Evolutionary conservation across 2,329 filamentous ascomycete species (phyloP), one percentile per base, ranked within the genome.

Genomic region (Nemania diffusa): DNA sequence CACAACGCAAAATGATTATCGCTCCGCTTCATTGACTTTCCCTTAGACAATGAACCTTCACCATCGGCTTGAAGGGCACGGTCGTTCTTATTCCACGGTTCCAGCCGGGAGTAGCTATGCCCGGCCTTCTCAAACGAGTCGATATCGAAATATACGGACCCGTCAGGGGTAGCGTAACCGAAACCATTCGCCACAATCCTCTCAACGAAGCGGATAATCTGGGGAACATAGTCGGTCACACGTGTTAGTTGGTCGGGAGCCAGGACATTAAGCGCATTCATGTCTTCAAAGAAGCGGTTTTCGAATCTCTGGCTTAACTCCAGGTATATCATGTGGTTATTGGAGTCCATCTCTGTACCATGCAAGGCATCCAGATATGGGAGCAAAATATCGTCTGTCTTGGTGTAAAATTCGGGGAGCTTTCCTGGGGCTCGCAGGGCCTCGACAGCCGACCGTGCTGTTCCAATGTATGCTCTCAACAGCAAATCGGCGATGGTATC

Each of bases 141-240:
- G 17, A 69, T 69, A 46, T 69, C 66, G 48, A 66, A 65, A 57
- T 69, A 69, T 48, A 69, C 66, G 22, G 66, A 65, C n/a, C 66
- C 66, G 48, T 65, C 63, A 48, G 66, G 27, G 57, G 62, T 68
- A 27, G 61, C 58, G 62, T 69, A 69, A 34, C 59, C 66, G 26
- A 69, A 69, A 6, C 63, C 55, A 17, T 65, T 62, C 22, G 57
- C 62, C 29, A 65, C 55, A 44, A 66, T 59, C 48, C 60, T 29
- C 55, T 69, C 62, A 34, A 66, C 58, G 42, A 69, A 66, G 44
- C 58, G 59, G 42, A 63, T 29, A 57, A 69, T 66, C 34, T 22
- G 52, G 2, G 48, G 24, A 5, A 69, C 42, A 52, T 66, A 62
- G 24, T 69, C 62, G 53, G 66, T 65, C 44, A 65, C 63, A 20